Conservation (phyloP, 495 filamentous ascomycete species). For the Podospora comata region DNA sequence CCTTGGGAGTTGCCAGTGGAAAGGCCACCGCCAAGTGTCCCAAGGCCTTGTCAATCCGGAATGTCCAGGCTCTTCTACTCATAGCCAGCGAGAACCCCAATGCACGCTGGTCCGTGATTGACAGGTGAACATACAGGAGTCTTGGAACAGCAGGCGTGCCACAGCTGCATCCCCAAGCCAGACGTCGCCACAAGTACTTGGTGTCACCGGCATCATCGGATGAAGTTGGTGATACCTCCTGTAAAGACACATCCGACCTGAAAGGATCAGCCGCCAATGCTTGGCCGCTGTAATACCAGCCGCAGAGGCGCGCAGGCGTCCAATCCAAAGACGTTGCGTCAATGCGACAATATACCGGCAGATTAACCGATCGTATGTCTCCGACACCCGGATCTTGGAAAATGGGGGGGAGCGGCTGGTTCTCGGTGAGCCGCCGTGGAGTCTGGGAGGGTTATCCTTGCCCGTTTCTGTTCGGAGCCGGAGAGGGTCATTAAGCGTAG, state of each 20-base stretch:
- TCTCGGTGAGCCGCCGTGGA: neutral
- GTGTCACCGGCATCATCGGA: neutral
- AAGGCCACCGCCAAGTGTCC: conserved; percentile 13
- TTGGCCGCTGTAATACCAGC: conserved; percentile 10
- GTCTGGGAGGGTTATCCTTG: neutral
- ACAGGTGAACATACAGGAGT: no score
- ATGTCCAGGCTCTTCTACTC: neutral
- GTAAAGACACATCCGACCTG: neutral
- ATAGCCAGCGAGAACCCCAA: neutral
- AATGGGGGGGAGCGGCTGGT: conserved; percentile 10
- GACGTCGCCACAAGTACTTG: neutral
- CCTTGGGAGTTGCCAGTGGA: neutral
- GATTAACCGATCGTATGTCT: conserved; percentile 20
- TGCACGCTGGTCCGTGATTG: neutral
- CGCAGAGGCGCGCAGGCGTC: conserved; percentile 9
- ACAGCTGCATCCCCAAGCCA: neutral
- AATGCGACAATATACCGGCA: conserved; percentile 18
- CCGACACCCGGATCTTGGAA: conserved; percentile 13
- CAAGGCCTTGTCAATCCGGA: conserved; percentile 6
- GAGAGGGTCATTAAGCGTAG: no score
- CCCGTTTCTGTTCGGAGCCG: neutral
- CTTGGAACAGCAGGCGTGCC: no score
- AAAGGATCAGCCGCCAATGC: conserved; percentile 7
- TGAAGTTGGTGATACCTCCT: neutral
- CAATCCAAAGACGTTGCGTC: conserved; percentile 7